phyloP scores from a whole-genome alignment of 495 filamentous ascomycete species.

The Cenococcum geophilum region DNA sequence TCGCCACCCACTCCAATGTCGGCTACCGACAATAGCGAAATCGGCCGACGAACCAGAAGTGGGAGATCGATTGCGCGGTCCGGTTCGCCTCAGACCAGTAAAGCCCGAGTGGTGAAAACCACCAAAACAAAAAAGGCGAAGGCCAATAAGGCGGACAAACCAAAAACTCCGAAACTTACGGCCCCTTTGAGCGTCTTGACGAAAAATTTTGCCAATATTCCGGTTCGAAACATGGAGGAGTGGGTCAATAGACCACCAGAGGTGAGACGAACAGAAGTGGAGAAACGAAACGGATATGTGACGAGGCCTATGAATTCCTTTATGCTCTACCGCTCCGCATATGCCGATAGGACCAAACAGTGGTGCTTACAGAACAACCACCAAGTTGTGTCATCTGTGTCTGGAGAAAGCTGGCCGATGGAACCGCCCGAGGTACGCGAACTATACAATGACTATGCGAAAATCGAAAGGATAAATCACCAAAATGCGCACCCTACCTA shows the following conservation, averaged over 20 bases:
- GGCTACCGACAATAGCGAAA: slow-evolving; percentile 34
- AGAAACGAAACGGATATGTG: slow-evolving; percentile 66
- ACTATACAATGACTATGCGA: slow-evolving; percentile 77
- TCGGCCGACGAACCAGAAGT: slow-evolving; percentile 43
- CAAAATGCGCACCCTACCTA: slow-evolving; percentile 82
- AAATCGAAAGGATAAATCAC: slow-evolving; percentile 80
- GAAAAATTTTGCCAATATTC: slow-evolving; percentile 54
- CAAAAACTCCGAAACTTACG: slow-evolving; percentile 50
- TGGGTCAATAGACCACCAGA: slow-evolving; percentile 71
- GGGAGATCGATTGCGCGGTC: slow-evolving; percentile 39
- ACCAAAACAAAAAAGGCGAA: slow-evolving; percentile 51
- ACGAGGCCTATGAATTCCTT: slow-evolving; percentile 97
- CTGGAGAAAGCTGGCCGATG: slow-evolving; percentile 78
- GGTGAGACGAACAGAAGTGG: slow-evolving; percentile 59
- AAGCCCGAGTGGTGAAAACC: slow-evolving; percentile 39
- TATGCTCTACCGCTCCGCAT: slow-evolving; percentile 96
- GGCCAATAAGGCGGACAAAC: slow-evolving; percentile 45
- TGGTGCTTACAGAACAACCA: slow-evolving; percentile 88
- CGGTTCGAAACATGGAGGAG: slow-evolving; percentile 70
- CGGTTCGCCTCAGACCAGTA: slow-evolving; percentile 28
- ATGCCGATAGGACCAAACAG: slow-evolving; percentile 75
- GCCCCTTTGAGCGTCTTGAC: slow-evolving; percentile 75
- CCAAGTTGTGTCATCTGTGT: slow-evolving; percentile 80
- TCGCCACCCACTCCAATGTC: slow-evolving; percentile 41
- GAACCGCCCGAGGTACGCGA: slow-evolving; percentile 65